Percentiles rank a stretch among this genome's conserved stretches.
Conservation (phyloP, 805 yeast genomes). For the Jamesozyma hellenica region DNA sequence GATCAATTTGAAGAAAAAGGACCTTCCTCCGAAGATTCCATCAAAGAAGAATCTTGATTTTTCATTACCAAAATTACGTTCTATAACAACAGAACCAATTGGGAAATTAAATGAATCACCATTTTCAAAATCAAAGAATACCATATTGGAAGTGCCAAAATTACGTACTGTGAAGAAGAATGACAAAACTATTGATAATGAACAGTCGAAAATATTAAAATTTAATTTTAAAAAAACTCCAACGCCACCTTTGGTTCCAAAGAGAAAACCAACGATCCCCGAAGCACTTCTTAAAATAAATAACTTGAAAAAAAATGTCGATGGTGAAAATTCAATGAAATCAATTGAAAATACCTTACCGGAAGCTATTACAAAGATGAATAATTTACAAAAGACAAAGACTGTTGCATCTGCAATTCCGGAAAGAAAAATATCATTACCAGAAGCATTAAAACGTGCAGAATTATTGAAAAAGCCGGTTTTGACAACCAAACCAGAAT, state of each 20-base stretch:
- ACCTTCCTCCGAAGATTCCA: conserved; percentile 12
- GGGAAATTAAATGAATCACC: neutral
- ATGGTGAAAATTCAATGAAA: neutral
- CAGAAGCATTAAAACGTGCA: conserved; percentile 22
- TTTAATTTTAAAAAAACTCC: neutral
- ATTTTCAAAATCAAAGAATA: no score
- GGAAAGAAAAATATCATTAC: conserved; percentile 22
- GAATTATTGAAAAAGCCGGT: conserved; percentile 7
- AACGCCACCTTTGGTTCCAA: conserved; percentile 5
- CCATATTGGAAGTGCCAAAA: conserved; percentile 6
- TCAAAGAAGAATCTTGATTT: conserved; percentile 6
- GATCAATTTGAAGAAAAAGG: conserved; percentile 2
- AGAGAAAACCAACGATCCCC: conserved; percentile 10
- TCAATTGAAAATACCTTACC: neutral
- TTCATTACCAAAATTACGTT: conserved; percentile 7
- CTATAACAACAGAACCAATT: conserved; percentile 4
- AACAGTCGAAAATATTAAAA: neutral
- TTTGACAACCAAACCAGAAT: neutral
- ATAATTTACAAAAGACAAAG: conserved; percentile 6
- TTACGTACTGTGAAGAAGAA: conserved; percentile 8
- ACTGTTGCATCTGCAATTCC: conserved; percentile 21
- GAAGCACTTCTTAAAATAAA: conserved; percentile 16
- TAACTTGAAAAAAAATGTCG: conserved; percentile 2
- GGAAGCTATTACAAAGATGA: conserved; percentile 13
- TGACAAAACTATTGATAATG: neutral